Conservation (phyloP, 2,329 filamentous ascomycete species). For the Xylariaceae sp. region DNA sequence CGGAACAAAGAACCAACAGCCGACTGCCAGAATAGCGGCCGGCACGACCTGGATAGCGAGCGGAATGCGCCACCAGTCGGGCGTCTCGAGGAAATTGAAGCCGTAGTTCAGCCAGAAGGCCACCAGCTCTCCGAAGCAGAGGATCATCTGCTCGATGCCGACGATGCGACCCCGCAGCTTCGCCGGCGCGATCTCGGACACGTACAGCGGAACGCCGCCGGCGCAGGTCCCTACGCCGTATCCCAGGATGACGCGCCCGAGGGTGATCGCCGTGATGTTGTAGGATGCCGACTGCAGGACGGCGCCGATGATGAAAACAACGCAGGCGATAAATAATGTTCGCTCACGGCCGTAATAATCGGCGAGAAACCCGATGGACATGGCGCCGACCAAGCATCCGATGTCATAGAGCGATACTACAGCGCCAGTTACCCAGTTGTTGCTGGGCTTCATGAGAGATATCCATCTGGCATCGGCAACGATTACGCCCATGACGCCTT, state of each 20-base stretch:
- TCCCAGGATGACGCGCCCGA: constrained; percentile 20
- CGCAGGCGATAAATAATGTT: constrained; percentile 18
- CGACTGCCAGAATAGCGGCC: constrained; percentile 32
- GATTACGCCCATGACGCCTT: constrained; percentile 25
- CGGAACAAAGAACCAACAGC: constrained; percentile 33
- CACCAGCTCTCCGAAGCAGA: constrained; percentile 22
- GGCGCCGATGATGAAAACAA: constrained; percentile 20
- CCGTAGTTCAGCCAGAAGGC: constrained; percentile 26
- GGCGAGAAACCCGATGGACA: constrained; percentile 22
- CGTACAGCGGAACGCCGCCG: constrained; percentile 25
- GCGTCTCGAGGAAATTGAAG: constrained; percentile 19
- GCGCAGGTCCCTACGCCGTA: constrained; percentile 24
- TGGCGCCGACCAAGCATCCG: constrained; percentile 18
- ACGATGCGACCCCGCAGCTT: constrained; percentile 26
- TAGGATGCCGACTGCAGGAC: constrained; percentile 23
- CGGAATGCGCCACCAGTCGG: constrained; percentile 35
- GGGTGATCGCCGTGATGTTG: constrained; percentile 16
- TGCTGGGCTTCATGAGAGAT: constrained; percentile 15
- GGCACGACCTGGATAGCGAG: constrained; percentile 41
- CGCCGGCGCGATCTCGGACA: constrained; percentile 26
- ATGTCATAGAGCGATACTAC: constrained; percentile 25
- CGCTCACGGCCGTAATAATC: constrained; percentile 21
- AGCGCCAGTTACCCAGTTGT: constrained; percentile 22
- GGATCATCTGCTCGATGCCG: constrained; percentile 29
- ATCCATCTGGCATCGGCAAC: constrained; percentile 23